Conservation (phyloP, 257 asterid genomes). For the Solanum pimpinellifolium region DNA sequence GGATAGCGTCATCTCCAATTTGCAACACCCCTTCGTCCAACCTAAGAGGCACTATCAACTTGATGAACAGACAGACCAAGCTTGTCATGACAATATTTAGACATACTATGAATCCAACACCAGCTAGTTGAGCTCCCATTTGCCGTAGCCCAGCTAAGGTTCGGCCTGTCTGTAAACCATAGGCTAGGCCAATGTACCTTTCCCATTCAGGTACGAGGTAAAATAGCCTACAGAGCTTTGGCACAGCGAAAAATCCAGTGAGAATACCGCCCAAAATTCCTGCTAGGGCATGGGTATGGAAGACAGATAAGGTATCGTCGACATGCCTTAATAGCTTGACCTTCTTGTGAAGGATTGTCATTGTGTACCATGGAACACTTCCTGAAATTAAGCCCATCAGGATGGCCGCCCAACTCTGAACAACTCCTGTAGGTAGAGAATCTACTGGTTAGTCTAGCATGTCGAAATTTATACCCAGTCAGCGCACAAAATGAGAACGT, state of each 20-base stretch:
- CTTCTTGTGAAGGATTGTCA: slow-evolving; percentile 19
- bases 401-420: slow-evolving; percentile 30
- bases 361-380: slow-evolving; percentile 30
- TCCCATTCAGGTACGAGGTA: slow-evolving; percentile 27
- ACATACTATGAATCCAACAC: slow-evolving; percentile 22
- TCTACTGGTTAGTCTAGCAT: background rate
- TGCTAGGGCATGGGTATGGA: slow-evolving; percentile 48
- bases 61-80: slow-evolving; percentile 26
- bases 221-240: slow-evolving; percentile 29
- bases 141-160: slow-evolving; percentile 25
- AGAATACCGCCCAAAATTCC: slow-evolving; percentile 34
- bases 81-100: slow-evolving; percentile 27
- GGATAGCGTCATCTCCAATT: slow-evolving; percentile 28
- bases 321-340: slow-evolving; percentile 13
- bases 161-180: slow-evolving; percentile 24
- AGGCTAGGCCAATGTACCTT: slow-evolving; percentile 35
- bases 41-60: slow-evolving; percentile 30
- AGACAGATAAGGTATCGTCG: slow-evolving; percentile 39
- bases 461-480: background rate
- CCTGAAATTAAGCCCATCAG: slow-evolving; percentile 25
- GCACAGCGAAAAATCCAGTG: slow-evolving; percentile 32
- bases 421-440: slow-evolving; percentile 11
- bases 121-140: slow-evolving; percentile 29
- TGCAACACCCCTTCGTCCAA: slow-evolving; percentile 20
- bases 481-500: background rate